A percentile compares a stretch with the other conserved stretches of the same genome.
These are phyloP conservation scores for Chenopodium suecicum DNA, from an alignment of 148 eudicot genomes.

Conservation along the genomic window DNA sequence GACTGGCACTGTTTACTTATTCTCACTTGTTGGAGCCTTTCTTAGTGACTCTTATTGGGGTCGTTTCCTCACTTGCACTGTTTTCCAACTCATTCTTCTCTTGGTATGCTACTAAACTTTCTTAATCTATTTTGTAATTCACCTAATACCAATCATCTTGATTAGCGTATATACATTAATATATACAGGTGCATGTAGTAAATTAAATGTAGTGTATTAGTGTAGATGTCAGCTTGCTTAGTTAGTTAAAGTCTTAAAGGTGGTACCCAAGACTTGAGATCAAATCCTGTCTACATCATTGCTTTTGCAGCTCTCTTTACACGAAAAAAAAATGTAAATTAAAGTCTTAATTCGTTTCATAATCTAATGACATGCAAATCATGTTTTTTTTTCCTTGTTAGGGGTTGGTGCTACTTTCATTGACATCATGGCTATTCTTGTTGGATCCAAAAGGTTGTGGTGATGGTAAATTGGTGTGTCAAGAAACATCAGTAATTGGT, in stretches of 20 bases:
- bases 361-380: neutral
- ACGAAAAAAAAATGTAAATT: too few relatives aligned
- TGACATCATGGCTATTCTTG: conserved; percentile 64
- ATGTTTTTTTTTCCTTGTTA: conserved; percentile 5
- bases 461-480: conserved; percentile 43
- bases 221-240: too few relatives aligned
- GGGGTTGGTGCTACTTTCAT: conserved; percentile 66
- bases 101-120: conserved; percentile 34
- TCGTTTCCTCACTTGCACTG: conserved; percentile 73
- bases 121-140: too few relatives aligned
- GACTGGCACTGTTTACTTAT: conserved; percentile 94
- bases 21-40: conserved; percentile 83
- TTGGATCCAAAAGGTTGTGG: conserved; percentile 80
- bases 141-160: too few relatives aligned
- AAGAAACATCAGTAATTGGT: conserved; percentile 37
- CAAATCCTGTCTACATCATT: too few relatives aligned
- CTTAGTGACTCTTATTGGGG: conserved; percentile 98
- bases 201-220: too few relatives aligned
- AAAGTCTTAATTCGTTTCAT: neutral
- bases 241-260: too few relatives aligned
- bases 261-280: too few relatives aligned
- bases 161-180: too few relatives aligned
- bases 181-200: too few relatives aligned
- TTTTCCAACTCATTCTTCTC: conserved; percentile 69
- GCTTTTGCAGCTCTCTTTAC: too few relatives aligned